Evolutionary conservation across 116 monocot genomes (phyloP).

Genomic region (Iris pallida): DNA sequence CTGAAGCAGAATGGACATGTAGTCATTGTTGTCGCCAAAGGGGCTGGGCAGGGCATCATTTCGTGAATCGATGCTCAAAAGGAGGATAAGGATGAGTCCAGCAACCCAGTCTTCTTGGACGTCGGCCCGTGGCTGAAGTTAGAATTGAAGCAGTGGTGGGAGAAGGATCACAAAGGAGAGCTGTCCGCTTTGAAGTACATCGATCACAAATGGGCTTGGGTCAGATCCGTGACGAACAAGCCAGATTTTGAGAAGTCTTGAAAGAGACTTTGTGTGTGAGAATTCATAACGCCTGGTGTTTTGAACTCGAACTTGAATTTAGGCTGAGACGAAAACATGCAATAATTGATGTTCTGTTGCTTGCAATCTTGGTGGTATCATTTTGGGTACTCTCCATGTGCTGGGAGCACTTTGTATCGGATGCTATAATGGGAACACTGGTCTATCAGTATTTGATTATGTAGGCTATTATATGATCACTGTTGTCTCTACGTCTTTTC

Average conservation of each 20-base stretch:
- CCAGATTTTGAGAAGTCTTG: conserved; percentile 46
- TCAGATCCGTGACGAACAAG: conserved; percentile 74
- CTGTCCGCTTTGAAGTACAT: conserved; percentile 78
- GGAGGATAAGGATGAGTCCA: conserved; percentile 57
- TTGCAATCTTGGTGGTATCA: not conserved
- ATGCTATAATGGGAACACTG: too few relatives aligned
- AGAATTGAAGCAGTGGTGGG: conserved; percentile 76
- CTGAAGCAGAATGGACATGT: conserved; percentile 60
- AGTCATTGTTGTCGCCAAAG: conserved; percentile 70
- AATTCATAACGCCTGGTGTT: not conserved
- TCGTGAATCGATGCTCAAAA: conserved; percentile 31
- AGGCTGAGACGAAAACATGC: not conserved
- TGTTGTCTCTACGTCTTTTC: too few relatives aligned
- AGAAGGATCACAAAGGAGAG: conserved; percentile 49
- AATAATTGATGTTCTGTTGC: not conserved
- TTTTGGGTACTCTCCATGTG: not conserved
- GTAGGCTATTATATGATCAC: too few relatives aligned
- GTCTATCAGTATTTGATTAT: too few relatives aligned
- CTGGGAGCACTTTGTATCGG: too few relatives aligned
- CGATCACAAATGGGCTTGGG: conserved; percentile 95
- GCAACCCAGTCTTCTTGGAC: conserved; percentile 59
- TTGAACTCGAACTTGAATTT: too few relatives aligned
- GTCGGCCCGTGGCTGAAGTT: conserved; percentile 62
- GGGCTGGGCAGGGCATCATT: conserved; percentile 64
- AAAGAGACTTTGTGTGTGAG: not conserved